Conservation (phyloP, 176 grass and related monocot genomes). For the Saccharum spontaneum region DNA sequence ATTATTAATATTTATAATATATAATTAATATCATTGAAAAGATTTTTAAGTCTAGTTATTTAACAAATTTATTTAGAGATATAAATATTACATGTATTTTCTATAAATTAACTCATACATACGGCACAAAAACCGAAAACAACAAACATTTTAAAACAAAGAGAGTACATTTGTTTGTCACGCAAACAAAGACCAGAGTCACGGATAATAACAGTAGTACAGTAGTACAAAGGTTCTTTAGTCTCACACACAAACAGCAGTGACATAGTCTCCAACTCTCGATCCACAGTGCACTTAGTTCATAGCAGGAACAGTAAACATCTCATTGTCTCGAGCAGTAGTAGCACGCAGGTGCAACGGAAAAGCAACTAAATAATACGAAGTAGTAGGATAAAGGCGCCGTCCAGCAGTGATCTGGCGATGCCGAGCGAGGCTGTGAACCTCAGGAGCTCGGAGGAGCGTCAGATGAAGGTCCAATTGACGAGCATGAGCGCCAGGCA, state of each 20-base stretch:
- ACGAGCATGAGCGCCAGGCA: slow-evolving; percentile 93
- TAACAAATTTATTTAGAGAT: too few relatives aligned
- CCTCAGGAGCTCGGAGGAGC: not conserved
- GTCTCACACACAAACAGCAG: not conserved
- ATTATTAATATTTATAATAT: too few relatives aligned
- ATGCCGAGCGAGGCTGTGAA: not conserved
- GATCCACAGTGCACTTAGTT: not conserved
- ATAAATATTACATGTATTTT: too few relatives aligned
- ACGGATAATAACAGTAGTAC: not conserved
- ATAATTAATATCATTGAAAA: too few relatives aligned
- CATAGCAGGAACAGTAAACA: not conserved
- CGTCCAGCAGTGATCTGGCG: not conserved
- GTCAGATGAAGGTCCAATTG: slow-evolving; percentile 90
- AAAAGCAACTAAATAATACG: not conserved
- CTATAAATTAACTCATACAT: too few relatives aligned
- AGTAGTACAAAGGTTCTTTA: not conserved
- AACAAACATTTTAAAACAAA: too few relatives aligned
- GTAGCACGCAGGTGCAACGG: not conserved
- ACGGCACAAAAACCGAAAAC: too few relatives aligned
- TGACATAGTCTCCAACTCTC: not conserved
- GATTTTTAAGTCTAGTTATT: too few relatives aligned
- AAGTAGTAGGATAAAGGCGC: not conserved
- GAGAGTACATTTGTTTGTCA: not conserved
- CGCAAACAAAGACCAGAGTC: not conserved
- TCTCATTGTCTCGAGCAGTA: not conserved